These are phyloP conservation scores for Trichoderma sp. DNA, from an alignment of 2,329 filamentous ascomycete genomes.

Conservation along the genomic window DNA sequence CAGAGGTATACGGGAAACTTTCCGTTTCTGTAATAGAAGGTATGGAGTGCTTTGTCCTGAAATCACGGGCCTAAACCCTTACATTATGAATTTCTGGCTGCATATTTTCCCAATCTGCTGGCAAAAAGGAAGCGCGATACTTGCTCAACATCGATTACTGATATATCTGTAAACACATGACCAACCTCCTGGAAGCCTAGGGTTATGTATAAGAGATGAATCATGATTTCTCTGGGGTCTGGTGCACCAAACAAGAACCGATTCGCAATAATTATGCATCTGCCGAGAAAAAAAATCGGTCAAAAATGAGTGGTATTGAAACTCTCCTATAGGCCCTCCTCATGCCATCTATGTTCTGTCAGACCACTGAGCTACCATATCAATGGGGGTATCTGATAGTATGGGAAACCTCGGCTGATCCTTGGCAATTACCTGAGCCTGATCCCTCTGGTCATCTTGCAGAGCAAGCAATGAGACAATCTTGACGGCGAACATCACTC, in stretches of 20 bases:
- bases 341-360: neutral
- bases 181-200: neutral
- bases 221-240: neutral
- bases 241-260: neutral
- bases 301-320: neutral
- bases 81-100: neutral
- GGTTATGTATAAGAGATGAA: neutral
- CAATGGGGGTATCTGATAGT: neutral
- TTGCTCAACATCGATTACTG: neutral
- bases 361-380: neutral
- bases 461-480: neutral
- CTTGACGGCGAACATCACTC: neutral
- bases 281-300: neutral
- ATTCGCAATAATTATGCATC: too few relatives aligned
- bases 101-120: neutral
- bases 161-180: neutral
- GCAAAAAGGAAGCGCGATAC: neutral
- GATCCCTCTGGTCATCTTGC: neutral
- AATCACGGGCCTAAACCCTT: neutral
- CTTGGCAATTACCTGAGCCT: neutral
- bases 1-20: neutral
- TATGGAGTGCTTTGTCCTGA: neutral
- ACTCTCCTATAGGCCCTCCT: neutral
- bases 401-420: neutral
- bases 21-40: neutral